Evolutionary conservation across 352 stramenopile species (phyloP).

Genomic region (Pythium aphanidermatum): DNA sequence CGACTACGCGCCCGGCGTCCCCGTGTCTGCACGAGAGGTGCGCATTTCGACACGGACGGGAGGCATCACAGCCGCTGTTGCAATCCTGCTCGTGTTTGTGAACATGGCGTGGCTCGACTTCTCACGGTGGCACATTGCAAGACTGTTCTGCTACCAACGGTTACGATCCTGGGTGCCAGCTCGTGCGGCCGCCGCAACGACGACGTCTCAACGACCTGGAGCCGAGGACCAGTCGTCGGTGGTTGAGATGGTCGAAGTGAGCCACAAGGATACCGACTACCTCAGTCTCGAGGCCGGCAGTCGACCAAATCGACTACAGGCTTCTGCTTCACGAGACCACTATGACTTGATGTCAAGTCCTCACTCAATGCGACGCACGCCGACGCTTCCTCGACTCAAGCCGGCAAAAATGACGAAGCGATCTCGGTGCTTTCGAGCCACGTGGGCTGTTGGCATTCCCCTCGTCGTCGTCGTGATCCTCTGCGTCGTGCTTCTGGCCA

Average conservation of each 20-base stretch:
- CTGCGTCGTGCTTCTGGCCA: neutral
- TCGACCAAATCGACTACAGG: neutral
- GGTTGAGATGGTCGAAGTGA: no score
- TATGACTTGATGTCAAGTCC: no score
- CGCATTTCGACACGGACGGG: neutral
- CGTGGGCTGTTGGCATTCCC: neutral
- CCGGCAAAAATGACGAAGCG: no score
- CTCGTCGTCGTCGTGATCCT: neutral
- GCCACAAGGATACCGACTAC: neutral
- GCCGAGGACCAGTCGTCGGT: no score
- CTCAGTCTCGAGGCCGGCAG: slow-evolving; percentile 5
- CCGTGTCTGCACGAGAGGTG: slow-evolving; percentile 5
- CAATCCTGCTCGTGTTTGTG: neutral
- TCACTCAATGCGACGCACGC: no score
- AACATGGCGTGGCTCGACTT: slow-evolving; percentile 9
- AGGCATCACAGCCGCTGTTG: neutral
- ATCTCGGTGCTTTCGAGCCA: neutral
- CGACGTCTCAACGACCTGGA: no score
- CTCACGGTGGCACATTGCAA: slow-evolving; percentile 9
- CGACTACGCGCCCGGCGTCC: neutral
- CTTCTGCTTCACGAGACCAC: no score
- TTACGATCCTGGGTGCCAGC: no score
- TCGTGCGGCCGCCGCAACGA: no score
- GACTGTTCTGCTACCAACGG: no score
- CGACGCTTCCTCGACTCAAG: no score